Percentiles rank a stretch among this genome's conserved stretches.
phyloP scores from a whole-genome alignment of 495 filamentous ascomycete genomes.

The Hypoxylon trugodes region DNA sequence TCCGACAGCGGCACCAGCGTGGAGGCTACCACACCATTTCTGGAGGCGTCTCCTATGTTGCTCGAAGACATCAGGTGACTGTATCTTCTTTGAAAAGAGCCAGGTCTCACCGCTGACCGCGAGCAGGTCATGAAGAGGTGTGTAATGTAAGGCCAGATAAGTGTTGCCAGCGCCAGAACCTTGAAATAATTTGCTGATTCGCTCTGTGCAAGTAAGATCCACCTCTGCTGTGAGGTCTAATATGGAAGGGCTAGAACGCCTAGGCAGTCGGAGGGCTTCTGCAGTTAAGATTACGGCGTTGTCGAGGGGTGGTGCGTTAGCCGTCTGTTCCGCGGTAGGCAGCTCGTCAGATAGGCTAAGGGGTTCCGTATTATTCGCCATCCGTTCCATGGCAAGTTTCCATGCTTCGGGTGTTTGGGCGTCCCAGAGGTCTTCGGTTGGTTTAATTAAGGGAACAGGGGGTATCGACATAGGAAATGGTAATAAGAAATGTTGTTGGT shows the following conservation, averaged over 20 bases:
- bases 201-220: constrained; percentile 42
- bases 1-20: constrained; percentile 26
- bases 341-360: constrained; percentile 39
- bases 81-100: constrained; percentile 56
- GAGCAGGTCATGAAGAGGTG: constrained; percentile 57
- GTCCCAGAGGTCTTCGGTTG: constrained; percentile 51
- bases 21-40: constrained; percentile 42
- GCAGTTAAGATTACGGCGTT: constrained; percentile 47
- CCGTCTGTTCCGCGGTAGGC: constrained; percentile 45
- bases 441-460: constrained; percentile 50
- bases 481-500: constrained; percentile 51
- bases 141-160: constrained; percentile 57
- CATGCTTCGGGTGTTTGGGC: constrained; percentile 49
- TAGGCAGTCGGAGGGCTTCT: constrained; percentile 51
- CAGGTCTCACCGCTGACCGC: constrained; percentile 59
- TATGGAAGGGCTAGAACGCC: constrained; percentile 41
- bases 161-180: constrained; percentile 52
- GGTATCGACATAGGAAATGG: constrained; percentile 38
- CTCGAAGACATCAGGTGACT: constrained; percentile 45
- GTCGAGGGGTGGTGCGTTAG: constrained; percentile 43
- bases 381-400: constrained; percentile 38
- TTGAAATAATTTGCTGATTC: constrained; percentile 50
- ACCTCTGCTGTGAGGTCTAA: constrained; percentile 41
- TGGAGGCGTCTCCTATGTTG: constrained; percentile 51
- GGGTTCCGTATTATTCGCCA: constrained; percentile 38